Base-by-base conservation (phyloP, 2,329 filamentous ascomycete species). In the Colletotrichum spinosum region DNA sequence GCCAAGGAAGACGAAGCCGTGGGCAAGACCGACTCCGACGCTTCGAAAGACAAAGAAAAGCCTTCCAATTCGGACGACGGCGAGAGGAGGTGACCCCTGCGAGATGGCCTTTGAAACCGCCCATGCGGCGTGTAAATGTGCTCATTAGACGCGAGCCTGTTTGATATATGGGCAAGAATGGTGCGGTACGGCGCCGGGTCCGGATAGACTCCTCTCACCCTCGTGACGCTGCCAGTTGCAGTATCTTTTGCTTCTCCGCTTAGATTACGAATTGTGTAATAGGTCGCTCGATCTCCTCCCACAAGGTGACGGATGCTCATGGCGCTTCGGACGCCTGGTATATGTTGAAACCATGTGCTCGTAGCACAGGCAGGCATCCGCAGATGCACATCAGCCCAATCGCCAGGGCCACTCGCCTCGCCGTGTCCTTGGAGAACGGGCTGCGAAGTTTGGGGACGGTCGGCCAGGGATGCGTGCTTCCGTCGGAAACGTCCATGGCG, bases 1-100 rank as follows among this genome's bases (percentile, higher is more conserved):
- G 78, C 80, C 17, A 78, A 82, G 58, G 69, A 72, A 55, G 77
- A 79, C 67, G 72, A 68, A 37, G 60, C 59, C 37, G 52, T 56
- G 13, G 49, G 67, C 45, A 45, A 57, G 39, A 51, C 67, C 7
- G 67, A 70, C 34, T 58, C 55, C 53, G 38, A 62, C 34, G 12
- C 53, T 38, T 65, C 67, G 42, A 68, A 70, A 41, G 69, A 71
- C 51, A 70, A 71, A 48, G 51, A 60, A 60, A 62, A 66, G 8
- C 59, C 54, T 15, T 17, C 51, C 8, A 52, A 34, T 33, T 63
- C 68, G 39, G 33, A 52, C 34, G 34, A 68, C 46, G 58, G 68
- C 38, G 49, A 48, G 37, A 69, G 69, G 49, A 69, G 39, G 44
- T 68, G 63, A 59, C 48, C 44, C 52, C 55, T n/a, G 25, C 41